Evolutionary conservation across 352 stramenopile species (phyloP), one percentile per base, ranked within the genome.

Genomic region (Globisporangium echinulatum): DNA sequence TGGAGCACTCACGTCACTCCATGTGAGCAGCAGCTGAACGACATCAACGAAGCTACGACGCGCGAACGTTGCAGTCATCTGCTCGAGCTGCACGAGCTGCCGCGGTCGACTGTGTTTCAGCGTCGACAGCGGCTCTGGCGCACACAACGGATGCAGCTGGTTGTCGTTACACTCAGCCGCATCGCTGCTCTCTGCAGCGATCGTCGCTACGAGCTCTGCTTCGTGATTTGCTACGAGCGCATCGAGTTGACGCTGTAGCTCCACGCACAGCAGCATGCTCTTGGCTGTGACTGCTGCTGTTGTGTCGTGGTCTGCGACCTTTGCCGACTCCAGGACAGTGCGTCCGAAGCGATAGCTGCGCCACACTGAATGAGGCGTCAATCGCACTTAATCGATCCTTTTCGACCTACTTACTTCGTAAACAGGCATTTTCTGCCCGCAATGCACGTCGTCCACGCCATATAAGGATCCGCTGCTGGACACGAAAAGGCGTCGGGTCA

Each of bases 211-310:
- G 1, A 62, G 3, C 5, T 14, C 11, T 4, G 70, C 25, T 8
- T 58, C 68, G 47, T 89, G 67, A 0, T 70, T 71, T 3, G 77
- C 70, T 50, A 89, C 69, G 59, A 90, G 80, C 1, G 65, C 79
- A 46, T 90, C 70, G 44, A 92, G 53, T 57, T 85, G 72, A 7
- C 73, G 71, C 62, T 84, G 65, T 7, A 92, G 58, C 66, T 90
- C 80, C 5, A 58, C 46, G 14, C 19, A n/a, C 46, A 50, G 62
- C 15, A 63, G 62, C 14, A 75, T 63, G 25, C 64, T 64, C 36
- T 69, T 59, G 15, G 25, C 25, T 33, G 25, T 33, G 25, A 33
- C 25, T 25, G 8, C 17, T 39, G 40, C 42, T 15, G 15, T 10
- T 47, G 42, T 47, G 42, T 47, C 25, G 25, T 33, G 25, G 25